Evolutionary conservation across 805 yeast species (phyloP), one percentile per base, ranked within the genome.

Genomic region (Zygotorulaspora danielsina): DNA sequence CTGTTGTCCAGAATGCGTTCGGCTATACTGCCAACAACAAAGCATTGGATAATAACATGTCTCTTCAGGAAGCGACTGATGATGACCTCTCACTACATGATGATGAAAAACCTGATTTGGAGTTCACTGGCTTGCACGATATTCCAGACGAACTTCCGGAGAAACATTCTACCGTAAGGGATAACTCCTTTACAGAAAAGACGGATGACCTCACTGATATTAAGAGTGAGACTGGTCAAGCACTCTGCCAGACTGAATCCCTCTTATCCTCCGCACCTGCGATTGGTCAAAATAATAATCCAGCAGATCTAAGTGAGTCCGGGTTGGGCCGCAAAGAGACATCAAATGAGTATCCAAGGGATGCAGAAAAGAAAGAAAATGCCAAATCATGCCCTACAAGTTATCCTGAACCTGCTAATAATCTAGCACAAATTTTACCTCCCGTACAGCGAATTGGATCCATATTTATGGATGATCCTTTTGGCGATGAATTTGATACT

Each of bases 401-500:
- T 5, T 27, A n/a, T 11, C 13, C 27, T 5, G 4, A n/a, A 4
- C 10, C 18, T 27, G 18, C 10, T 12, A 15, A 27, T n/a, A 15
- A 5, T 5, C 12, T 18, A 24, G 20, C 19, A 6, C 49, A 43
- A 20, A 28, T 16, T 2, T 34, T 40, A 27, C 53, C 57, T 10
- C 41, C 44, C 5, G 26, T 55, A 13, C 49, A 51, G 6, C 32
- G 28, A 17, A 28, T 49, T 13, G 59, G 45, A 15, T 39, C 53
- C 7, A 22, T 58, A 6, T 54, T 51, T 35, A 44, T 49, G 12
- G 63, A 56, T 7, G 59, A 57, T 25, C 47, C 58, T 10, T 57
- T 56, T 32, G 46, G 37, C 2, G 54, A 51, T 19, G 51, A 49
- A 7, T 39, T 34, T 20, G 62, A 57, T 20, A 45, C 50, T 5